These are phyloP conservation scores for Scopulariopsis brevicaulis DNA, from an alignment of 2,329 filamentous ascomycete species.

Conservation along the genomic window DNA sequence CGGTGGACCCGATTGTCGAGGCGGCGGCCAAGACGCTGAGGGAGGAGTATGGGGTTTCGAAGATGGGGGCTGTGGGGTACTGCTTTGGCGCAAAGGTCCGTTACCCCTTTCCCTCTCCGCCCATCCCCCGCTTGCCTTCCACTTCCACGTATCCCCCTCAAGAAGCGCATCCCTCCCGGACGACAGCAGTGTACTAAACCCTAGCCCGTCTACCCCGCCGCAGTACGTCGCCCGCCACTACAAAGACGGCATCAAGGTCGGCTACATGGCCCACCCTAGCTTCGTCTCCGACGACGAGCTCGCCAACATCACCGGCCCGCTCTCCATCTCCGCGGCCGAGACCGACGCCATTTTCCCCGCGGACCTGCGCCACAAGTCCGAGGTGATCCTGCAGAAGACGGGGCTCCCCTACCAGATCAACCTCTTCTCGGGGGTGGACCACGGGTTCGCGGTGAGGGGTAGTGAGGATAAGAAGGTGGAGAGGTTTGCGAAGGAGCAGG, in stretches of 20 bases:
- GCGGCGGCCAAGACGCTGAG: slow-evolving; percentile 42
- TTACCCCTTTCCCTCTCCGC: neutral
- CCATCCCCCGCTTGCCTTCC: too few relatives aligned
- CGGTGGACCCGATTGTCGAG: slow-evolving; percentile 17
- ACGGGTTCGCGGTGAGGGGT: slow-evolving; percentile 65
- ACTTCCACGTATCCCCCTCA: too few relatives aligned
- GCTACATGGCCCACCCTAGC: slow-evolving; percentile 66
- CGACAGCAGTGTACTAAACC: neutral
- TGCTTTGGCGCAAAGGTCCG: slow-evolving; percentile 63
- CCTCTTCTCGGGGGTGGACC: slow-evolving; percentile 57
- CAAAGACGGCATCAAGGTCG: slow-evolving; percentile 53
- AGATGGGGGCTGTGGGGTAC: slow-evolving; percentile 57
- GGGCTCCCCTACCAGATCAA: slow-evolving; percentile 63
- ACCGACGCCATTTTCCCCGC: slow-evolving; percentile 54
- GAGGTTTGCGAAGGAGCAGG: slow-evolving; percentile 69
- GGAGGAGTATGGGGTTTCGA: slow-evolving; percentile 40
- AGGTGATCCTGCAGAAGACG: slow-evolving; percentile 47
- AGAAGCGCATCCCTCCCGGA: too few relatives aligned
- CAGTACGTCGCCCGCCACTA: slow-evolving; percentile 61
- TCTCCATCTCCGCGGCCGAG: slow-evolving; percentile 56
- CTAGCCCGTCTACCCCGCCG: too few relatives aligned
- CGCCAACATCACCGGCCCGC: slow-evolving; percentile 49
- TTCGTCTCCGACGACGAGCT: slow-evolving; percentile 62
- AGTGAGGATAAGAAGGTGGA: slow-evolving; percentile 45
- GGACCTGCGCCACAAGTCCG: slow-evolving; percentile 52